Conservation (phyloP, 225 moss, liverwort and hornwort species). For the Straminergon stramineum region DNA sequence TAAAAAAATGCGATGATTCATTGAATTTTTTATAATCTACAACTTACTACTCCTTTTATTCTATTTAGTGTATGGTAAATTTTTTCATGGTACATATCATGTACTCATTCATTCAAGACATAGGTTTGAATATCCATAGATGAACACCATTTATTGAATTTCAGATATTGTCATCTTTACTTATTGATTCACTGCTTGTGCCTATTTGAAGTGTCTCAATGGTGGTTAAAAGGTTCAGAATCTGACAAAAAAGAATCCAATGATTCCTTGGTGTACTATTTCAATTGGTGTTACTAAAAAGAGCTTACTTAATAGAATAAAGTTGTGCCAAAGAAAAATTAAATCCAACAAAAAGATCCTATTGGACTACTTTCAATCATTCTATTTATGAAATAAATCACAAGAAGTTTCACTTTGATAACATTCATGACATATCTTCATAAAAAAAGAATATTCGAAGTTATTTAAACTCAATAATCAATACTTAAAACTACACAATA, state of each 20-base stretch:
- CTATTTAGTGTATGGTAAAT: background rate
- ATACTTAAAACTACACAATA: background rate
- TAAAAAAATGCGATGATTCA: background rate
- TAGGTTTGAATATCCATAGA: no score
- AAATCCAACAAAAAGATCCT: background rate
- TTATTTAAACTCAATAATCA: background rate
- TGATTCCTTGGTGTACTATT: accelerated
- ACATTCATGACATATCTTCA: background rate
- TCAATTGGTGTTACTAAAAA: background rate
- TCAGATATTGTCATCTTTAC: background rate
- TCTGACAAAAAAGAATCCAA: background rate
- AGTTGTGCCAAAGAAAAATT: background rate
- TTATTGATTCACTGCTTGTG: no score
- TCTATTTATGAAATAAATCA: background rate
- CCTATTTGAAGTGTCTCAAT: no score
- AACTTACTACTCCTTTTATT: background rate
- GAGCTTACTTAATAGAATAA: no score
- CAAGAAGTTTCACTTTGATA: background rate
- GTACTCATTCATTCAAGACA: no score
- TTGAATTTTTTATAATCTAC: background rate
- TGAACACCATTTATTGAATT: background rate
- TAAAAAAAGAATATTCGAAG: accelerated
- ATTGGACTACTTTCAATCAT: background rate
- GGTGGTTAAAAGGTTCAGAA: background rate
- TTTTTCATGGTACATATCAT: background rate